Conservation (phyloP, 208 protist genomes). For the Naegleria fowleri region DNA sequence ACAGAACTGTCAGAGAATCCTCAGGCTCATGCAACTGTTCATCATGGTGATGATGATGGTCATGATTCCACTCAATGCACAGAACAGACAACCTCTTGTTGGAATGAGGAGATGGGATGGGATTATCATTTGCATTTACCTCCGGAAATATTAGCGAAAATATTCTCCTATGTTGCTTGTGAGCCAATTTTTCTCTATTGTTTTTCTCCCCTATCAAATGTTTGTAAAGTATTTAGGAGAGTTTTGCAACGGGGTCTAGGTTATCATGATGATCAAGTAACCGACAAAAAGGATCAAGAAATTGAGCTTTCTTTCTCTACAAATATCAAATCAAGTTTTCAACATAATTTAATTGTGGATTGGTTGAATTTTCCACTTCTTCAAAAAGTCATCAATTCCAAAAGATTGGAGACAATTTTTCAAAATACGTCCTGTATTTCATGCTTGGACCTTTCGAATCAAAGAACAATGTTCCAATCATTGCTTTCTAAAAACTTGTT, state of each 20-base stretch:
- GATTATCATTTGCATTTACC: not conserved
- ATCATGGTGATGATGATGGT: no score
- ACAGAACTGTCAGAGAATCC: no score
- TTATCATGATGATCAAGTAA: not conserved
- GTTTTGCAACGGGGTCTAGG: not conserved
- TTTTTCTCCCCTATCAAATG: not conserved
- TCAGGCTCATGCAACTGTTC: no score
- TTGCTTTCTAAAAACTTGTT: not conserved
- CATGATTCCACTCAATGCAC: no score
- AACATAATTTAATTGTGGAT: not conserved
- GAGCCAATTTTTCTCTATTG: not conserved
- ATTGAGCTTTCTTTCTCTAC: not conserved
- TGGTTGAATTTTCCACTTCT: not conserved
- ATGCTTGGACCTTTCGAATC: not conserved
- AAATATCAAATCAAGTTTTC: not conserved
- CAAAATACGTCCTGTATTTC: not conserved
- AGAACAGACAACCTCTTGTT: no score
- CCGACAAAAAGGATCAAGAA: no score
- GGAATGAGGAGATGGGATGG: no score
- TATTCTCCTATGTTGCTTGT: not conserved
- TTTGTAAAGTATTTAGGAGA: not conserved
- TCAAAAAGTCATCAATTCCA: not conserved
- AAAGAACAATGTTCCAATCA: not conserved
- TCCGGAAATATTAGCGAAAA: not conserved
- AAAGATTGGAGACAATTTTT: not conserved